Conservation (phyloP, 179 eudicot species). For the Spergularia azorica region DNA sequence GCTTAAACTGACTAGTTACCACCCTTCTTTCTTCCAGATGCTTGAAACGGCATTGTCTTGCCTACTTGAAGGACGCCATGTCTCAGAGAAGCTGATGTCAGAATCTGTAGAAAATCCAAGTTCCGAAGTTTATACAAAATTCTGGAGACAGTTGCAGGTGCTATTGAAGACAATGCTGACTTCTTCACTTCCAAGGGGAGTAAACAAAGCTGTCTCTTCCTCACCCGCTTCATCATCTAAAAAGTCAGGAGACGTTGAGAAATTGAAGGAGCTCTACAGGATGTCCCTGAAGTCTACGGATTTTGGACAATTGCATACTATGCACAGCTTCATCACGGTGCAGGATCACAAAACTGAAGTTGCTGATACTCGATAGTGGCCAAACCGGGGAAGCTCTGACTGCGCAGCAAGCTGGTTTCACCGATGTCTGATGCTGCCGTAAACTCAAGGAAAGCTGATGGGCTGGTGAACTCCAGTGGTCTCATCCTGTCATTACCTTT, state of each 20-base stretch:
- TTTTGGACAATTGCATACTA: constrained; percentile 58
- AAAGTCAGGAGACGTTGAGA: constrained; percentile 59
- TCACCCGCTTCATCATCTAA: constrained; percentile 43
- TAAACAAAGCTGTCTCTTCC: constrained; percentile 38
- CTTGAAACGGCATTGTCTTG: constrained; percentile 73
- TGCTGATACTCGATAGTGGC: background rate
- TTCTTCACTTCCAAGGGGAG: constrained; percentile 39
- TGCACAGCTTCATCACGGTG: constrained; percentile 41
- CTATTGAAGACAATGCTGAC: constrained; percentile 77
- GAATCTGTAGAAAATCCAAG: constrained; percentile 29
- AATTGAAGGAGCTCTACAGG: constrained; percentile 82
- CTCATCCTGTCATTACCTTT: no score
- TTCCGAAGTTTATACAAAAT: constrained; percentile 43
- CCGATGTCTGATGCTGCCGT: no score
- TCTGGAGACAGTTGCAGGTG: constrained; percentile 81
- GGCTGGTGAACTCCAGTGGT: no score
- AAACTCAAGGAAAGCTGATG: no score
- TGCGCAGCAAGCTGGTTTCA: background rate
- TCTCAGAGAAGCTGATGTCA: constrained; percentile 34
- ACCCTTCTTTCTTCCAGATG: constrained; percentile 45
- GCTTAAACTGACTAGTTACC: background rate
- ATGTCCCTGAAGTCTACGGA: constrained; percentile 65
- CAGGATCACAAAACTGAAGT: constrained; percentile 7
- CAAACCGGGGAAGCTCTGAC: background rate
- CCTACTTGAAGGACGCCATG: constrained; percentile 71